A percentile compares a stretch with the other conserved stretches of the same genome.
These are phyloP conservation scores for Aspergillus asperescens DNA, from an alignment of 495 filamentous ascomycete genomes.

Conservation along the genomic window DNA sequence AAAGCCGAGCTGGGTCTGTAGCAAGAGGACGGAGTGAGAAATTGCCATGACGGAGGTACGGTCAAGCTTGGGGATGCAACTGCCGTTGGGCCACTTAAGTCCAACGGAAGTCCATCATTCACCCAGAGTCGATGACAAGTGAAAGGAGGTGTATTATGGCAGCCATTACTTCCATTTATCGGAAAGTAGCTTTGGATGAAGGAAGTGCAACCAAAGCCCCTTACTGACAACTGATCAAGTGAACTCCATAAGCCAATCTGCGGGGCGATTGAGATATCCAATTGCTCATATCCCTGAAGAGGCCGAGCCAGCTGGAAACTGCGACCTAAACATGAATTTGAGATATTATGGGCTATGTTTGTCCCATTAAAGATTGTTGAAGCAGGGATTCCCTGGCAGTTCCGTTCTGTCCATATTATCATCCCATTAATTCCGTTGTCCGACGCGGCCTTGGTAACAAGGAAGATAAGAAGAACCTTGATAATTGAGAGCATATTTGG, in stretches of 20 bases:
- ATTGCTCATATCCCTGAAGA: neutral
- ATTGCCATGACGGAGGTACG: too few relatives aligned
- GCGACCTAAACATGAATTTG: neutral
- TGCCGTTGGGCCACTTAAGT: neutral
- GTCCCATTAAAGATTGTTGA: neutral
- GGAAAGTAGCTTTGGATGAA: conserved; percentile 5
- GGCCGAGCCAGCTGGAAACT: neutral
- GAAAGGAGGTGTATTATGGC: neutral
- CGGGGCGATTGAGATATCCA: neutral
- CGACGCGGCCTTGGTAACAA: neutral
- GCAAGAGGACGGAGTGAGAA: too few relatives aligned
- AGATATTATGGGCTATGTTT: neutral
- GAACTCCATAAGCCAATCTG: neutral
- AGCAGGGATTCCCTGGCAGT: neutral
- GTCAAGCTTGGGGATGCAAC: too few relatives aligned
- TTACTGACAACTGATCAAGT: neutral
- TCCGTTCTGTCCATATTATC: neutral
- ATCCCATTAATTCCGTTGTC: neutral
- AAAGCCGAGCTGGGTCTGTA: too few relatives aligned
- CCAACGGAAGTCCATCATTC: neutral
- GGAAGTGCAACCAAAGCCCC: neutral
- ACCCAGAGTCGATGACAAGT: conserved; percentile 3
- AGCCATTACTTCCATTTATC: neutral
- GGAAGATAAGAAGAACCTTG: neutral
- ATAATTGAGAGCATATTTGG: neutral